A percentile compares a stretch with the other conserved stretches of the same genome.
Evolutionary conservation across 1,284 basidiomycete genomes (phyloP).

Genomic region (Salmacisia buchloeana): DNA sequence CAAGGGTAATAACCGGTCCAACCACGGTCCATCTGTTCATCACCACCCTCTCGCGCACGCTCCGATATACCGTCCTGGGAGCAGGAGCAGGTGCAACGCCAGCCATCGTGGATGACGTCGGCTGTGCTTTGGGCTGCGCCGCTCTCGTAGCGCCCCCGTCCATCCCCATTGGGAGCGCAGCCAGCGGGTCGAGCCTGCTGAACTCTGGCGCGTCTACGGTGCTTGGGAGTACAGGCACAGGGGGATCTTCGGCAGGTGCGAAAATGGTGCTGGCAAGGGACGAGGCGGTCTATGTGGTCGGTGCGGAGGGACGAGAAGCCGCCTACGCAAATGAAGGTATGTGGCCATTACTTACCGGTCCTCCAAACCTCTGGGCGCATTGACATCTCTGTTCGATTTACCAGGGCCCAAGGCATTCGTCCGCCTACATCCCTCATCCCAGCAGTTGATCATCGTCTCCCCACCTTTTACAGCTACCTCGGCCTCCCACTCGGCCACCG

Average conservation of each 20-base stretch:
- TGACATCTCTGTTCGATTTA: not conserved
- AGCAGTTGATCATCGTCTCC: conserved; percentile 66
- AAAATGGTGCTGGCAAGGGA: conserved; percentile 81
- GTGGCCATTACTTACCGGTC: not conserved
- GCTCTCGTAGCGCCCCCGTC: conserved; percentile 46
- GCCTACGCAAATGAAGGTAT: conserved; percentile 63
- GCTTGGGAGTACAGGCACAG: not conserved
- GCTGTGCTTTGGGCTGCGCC: conserved; percentile 75
- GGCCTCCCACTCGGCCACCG: conserved; percentile 65
- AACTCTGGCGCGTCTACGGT: not conserved
- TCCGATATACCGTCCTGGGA: conserved; percentile 71
- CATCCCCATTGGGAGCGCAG: not conserved
- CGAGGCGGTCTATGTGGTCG: conserved; percentile 84
- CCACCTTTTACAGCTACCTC: conserved; percentile 71
- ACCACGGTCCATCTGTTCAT: conserved; percentile 68
- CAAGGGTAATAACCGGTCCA: conserved; percentile 13
- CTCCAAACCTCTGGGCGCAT: not conserved
- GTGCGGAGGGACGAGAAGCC: conserved; percentile 72
- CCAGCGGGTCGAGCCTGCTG: not conserved
- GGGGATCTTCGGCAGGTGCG: conserved; percentile 12
- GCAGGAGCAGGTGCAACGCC: conserved; percentile 64
- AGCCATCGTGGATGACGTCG: conserved; percentile 74
- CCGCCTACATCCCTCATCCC: conserved; percentile 24
- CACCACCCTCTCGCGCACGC: conserved; percentile 75
- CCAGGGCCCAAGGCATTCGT: conserved; percentile 32